Base-by-base conservation (phyloP, 257 asterid species). In the Cinchona pubescens region DNA sequence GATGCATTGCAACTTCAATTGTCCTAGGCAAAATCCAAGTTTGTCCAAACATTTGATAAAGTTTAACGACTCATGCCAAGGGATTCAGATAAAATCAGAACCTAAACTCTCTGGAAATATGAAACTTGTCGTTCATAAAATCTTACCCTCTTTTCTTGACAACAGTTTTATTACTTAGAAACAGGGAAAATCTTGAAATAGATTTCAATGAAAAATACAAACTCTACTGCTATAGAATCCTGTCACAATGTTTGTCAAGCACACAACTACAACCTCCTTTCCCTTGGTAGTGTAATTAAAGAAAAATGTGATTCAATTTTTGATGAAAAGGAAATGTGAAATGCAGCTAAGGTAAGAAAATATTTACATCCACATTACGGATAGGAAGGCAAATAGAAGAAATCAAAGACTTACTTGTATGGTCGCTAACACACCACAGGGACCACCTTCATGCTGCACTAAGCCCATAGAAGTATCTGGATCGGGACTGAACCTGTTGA, bases 371-470 rank as follows among this genome's bases (percentile, higher is more conserved):
- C 72, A 9, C 49, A 21, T 64, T 61, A 76, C 32, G 72, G 48
- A 72, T 72, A 67, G 75, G 74, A 46, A 84, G 59, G 74, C 27
- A 66, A 83, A 76, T 75, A 40, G 69, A 59, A 23, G 75, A 81
- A 76, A 80, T 73, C 72, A 80, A 82, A 79, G 37, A 49, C 46
- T 85, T 90, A 92, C 99, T 84, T 94, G 99, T 84, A 94, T 87
- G 64, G 99, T 96, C 66, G 99, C 99, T 83, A 94, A 81, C 67
- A 94, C 99, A 40, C 99, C 98, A 83, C 99, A 94, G 35, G 99
- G 99, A 74, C 99, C 99, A 73, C 99, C 99, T 82, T 94, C 99
- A 79, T 92, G 99, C 88, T 94, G 99, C 79, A 94, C 99, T 46
- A 94, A 84, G 75, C 99, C 99, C 94, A 94, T 90, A 59, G 90